phyloP scores from a whole-genome alignment of 2,329 filamentous ascomycete species.

The Chrysoporthe cubensis region DNA sequence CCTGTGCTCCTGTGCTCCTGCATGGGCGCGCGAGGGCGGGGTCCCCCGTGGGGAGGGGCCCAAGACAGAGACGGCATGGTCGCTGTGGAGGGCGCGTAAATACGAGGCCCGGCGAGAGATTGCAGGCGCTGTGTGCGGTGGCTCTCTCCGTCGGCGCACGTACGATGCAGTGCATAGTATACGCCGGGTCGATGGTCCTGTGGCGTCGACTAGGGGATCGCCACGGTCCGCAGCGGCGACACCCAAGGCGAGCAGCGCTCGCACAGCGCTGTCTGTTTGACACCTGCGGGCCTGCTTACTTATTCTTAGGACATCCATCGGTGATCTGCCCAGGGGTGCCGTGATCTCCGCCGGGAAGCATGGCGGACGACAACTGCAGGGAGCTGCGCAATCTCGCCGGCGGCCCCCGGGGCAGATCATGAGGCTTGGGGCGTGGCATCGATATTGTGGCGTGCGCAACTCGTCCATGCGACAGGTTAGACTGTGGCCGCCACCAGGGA shows the following conservation, averaged over 20 bases:
- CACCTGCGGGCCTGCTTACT: background rate
- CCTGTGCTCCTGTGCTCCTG: background rate
- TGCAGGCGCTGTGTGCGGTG: too few species aligned
- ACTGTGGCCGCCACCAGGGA: too few species aligned
- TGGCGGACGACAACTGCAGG: too few species aligned
- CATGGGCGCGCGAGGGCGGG: background rate
- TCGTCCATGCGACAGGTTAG: background rate
- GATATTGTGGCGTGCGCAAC: background rate
- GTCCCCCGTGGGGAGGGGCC: background rate
- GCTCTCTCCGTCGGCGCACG: background rate
- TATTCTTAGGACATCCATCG: background rate
- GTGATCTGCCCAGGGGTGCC: conserved; percentile 8
- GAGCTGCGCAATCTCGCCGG: too few species aligned
- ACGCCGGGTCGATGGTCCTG: background rate
- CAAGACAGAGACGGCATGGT: too few species aligned
- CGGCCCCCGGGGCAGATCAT: background rate
- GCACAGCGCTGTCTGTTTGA: background rate
- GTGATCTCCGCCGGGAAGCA: conserved; percentile 5
- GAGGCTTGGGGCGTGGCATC: background rate
- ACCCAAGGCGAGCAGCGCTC: background rate
- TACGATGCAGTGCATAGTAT: background rate
- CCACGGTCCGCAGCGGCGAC: conserved; percentile 1
- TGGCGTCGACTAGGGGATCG: background rate
- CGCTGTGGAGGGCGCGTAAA: background rate
- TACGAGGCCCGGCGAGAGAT: background rate